Base-by-base conservation (phyloP, 106 monocot species). In the Posidonia australis region DNA sequence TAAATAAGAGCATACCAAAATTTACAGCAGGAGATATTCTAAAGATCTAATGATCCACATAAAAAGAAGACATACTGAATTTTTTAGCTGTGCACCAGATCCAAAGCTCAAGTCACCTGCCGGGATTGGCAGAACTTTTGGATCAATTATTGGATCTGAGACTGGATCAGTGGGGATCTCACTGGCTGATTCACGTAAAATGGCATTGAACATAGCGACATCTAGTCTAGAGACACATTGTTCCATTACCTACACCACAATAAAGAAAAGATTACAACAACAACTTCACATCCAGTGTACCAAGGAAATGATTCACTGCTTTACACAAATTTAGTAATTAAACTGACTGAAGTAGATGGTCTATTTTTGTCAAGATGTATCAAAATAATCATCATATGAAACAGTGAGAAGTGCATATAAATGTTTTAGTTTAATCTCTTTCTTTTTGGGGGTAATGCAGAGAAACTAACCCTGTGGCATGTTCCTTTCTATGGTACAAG, bases 121-220 rank as follows among this genome's bases (percentile, higher is more conserved):
- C n/a, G 79, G 86, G 30, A 98, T 85, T 1, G 96, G 96, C 28
- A 98, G 68, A 58, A 98, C 90, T 54, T 81, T 87, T 46, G 78
- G 69, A 72, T 98, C 90, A 25, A 87, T 73, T 67, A 98, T 87
- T 12, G 96, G 90, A 80, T 98, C 96, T 51, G 96, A 98, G 10
- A 98, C 77, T 49, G 96, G 96, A 84, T 98, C 90, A 2, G 90
- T 87, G 51, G 96, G 96, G 49, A 90, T 87, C 44, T 90, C 86
- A 73, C 72, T 75, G 53, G 77, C 90, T 45, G 96, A 98, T 76
- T 98, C 96, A 58, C 96, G 90, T 44, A 98, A 73, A 70, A 98
- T 90, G n/a, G 96, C 96, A 76, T 98, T 98, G 68, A 96, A 96
- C 94, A 96, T 96, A 23, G 94, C 94, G 64, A 90, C 80, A 75